Base-by-base conservation (phyloP, 805 yeast species). In the Danielia reshetovae region DNA sequence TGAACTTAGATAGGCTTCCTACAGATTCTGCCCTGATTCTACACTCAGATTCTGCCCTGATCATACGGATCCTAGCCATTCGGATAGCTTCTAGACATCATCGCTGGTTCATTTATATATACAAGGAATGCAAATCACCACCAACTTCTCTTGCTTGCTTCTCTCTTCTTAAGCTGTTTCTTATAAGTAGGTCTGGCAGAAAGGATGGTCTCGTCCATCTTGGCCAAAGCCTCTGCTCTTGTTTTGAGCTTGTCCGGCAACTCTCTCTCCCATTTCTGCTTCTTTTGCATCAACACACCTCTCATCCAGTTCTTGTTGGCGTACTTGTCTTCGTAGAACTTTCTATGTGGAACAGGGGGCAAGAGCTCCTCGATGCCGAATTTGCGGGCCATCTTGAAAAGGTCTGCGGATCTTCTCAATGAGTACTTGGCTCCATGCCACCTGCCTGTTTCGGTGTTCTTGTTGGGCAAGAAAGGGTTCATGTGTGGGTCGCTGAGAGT, bases 391-490 rank as follows among this genome's bases (percentile, higher is more conserved):
- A 83, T 61, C 61, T 89, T 89, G 70, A 74, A 87, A 35, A 89
- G 64, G 44, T 81, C 95, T 13, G 89, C 77, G 52, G 85, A 88
- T 51, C 90, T 76, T 63, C 96, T 76, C 52, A 81, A 65, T 7
- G 95, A 85, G 60, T 76, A 85, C 46, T 77, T 71, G 17, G 97
- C 85, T 39, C 78, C 77, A 50, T 85, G 94, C 65, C 80, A 77
- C 48, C 64, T 70, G n/a, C 82, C 76, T 15, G 94, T 86, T 15
- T 82, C 75, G 14, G 94, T 87, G 57, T 88, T 88, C 52, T 74
- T 82, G 59, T 86, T 88, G 16, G 95, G 81, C 36, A 86, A 59
- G 59, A 89, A 89, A 34, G 97, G 97, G 60, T 89, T 89, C 48
- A 88, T 84, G 40, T 76, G 74, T 15, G 75, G 71, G 31, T 87